Evolutionary conservation across 2,329 filamentous ascomycete genomes (phyloP).

Genomic region (Cadophora sp.): DNA sequence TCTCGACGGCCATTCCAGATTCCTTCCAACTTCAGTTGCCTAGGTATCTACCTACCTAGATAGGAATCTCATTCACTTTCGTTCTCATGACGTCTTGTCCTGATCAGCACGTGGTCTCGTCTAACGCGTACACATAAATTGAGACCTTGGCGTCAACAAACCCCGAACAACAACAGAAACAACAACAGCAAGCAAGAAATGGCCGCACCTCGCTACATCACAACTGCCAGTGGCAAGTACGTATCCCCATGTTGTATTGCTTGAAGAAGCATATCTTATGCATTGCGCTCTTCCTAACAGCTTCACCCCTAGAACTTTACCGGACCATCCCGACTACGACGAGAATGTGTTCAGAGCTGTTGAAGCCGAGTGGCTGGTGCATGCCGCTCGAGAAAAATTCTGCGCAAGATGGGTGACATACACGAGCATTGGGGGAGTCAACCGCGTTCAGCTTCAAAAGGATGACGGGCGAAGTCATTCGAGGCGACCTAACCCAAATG

Average conservation of each 20-base stretch:
- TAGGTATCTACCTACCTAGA: too few relatives aligned
- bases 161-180: neutral
- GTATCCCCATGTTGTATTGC: neutral
- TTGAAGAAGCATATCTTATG: neutral
- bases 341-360: neutral
- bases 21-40: too few relatives aligned
- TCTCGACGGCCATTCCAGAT: too few relatives aligned
- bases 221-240: neutral
- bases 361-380: neutral
- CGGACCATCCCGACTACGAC: neutral
- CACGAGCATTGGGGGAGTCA: neutral
- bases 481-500: neutral
- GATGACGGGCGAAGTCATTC: conserved; percentile 6
- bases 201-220: neutral
- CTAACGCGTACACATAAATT: too few relatives aligned
- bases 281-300: neutral
- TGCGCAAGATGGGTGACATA: conserved; percentile 8
- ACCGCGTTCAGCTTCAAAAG: conserved; percentile 7
- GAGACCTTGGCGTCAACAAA: neutral
- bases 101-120: too few relatives aligned
- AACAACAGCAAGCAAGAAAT: neutral
- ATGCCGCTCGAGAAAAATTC: neutral
- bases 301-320: neutral
- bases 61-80: too few relatives aligned
- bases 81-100: too few relatives aligned